Base-by-base conservation (phyloP, 1,139 yeast genomes). In the Lodderomyces oxycetoniae region DNA sequence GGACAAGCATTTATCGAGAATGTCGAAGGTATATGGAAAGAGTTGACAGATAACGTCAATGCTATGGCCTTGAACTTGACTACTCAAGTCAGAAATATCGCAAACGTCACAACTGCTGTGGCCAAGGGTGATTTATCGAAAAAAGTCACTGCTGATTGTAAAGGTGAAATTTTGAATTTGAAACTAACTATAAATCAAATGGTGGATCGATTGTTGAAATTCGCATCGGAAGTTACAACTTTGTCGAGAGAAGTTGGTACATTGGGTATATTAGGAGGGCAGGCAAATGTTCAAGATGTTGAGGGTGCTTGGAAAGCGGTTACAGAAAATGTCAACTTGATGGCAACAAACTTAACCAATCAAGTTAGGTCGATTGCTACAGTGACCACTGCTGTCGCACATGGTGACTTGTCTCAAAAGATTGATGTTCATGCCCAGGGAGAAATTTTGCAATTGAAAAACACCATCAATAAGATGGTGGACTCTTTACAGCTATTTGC, bases 301-400 rank as follows among this genome's bases (percentile, higher is more conserved):
- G 95, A 85, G 59, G 95, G 95, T 33, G 89, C 93, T 7, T 86
- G 95, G 95, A 85, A 84, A 50, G 94, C 88, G 28, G 85, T 86
- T 29, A 86, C 95, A 0, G 93, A 84, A 55, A 86, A 85, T 49
- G 95, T 86, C 42, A 86, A 86, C 52, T 75, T 83, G 30, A 86
- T 86, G 95, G 95, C 95, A 2, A 79, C 87, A 4, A 86, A 86
- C 56, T 68, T 86, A 52, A 86, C 95, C 1, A 84, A 83, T 45
- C 95, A 86, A 63, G 95, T 86, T 49, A 75, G 95, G 59, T 78
- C 91, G 3, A 86, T 86, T 50, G 95, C 95, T 6, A 83, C 89
- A 3, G 95, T 86, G 34, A 86, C 95, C 1, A 86, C 95, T 1
- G 95, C 95, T 1, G 95, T 86, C 33, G 95, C 95, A 2, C 86